These are phyloP conservation scores for Xylariaceae sp. DNA, from an alignment of 2,329 filamentous ascomycete genomes.

Conservation along the genomic window DNA sequence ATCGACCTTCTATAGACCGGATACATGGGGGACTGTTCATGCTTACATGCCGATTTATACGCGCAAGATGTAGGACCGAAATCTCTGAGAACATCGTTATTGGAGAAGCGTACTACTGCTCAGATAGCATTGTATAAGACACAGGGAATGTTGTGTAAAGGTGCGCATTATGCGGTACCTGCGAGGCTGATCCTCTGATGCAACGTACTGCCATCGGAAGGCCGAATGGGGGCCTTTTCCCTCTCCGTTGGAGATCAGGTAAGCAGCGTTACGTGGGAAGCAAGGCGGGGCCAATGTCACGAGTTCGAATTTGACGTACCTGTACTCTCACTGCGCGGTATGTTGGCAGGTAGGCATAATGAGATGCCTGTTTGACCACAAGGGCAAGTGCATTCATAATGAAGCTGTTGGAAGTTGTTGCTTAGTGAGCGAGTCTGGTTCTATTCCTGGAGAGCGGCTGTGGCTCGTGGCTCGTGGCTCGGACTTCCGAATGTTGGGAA, in stretches of 20 bases:
- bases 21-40: no score
- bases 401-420: conserved; percentile 3
- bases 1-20: no score
- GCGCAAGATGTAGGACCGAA: conserved; percentile 1
- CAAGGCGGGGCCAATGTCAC: no score
- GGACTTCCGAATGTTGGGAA: conserved; percentile 16
- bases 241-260: no score
- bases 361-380: no score
- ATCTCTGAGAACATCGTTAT: background rate
- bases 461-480: background rate
- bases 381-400: background rate
- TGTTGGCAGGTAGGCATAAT: no score
- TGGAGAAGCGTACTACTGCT: background rate
- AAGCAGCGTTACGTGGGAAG: no score
- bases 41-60: no score
- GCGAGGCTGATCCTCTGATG: conserved; percentile 15
- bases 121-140: conserved; percentile 12
- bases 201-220: conserved; percentile 5
- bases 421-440: background rate
- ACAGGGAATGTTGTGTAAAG: background rate
- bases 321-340: no score
- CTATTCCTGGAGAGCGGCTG: conserved; percentile 7
- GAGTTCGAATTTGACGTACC: no score
- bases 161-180: conserved; percentile 8
- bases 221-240: conserved; percentile 1